Evolutionary conservation across 345 rosid genomes (phyloP).

Genomic region (Camelina laxa): DNA sequence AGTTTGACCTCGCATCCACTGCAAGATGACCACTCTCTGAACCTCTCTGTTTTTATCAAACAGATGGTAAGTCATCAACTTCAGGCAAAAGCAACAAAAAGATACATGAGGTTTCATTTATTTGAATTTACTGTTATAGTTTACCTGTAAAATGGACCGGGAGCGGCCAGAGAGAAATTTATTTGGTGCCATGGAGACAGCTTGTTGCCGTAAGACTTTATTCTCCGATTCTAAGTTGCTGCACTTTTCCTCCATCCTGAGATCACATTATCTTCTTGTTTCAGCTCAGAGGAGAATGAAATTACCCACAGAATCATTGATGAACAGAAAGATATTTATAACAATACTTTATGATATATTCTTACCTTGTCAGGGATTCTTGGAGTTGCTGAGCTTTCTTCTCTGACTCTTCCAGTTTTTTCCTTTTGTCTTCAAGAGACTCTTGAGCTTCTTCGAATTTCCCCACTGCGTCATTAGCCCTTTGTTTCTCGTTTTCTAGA

Average conservation of each 20-base stretch:
- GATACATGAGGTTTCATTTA: not conserved
- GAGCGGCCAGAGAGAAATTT: slow-evolving; percentile 93
- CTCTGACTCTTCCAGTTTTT: slow-evolving; percentile 75
- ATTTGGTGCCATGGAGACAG: slow-evolving; percentile 92
- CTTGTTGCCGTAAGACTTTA: slow-evolving; percentile 91
- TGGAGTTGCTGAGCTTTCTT: slow-evolving; percentile 74
- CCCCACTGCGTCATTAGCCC: slow-evolving; percentile 63
- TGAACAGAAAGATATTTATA: slow-evolving; percentile 10
- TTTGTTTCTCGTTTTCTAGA: slow-evolving; percentile 67
- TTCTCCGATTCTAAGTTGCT: slow-evolving; percentile 85
- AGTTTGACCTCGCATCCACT: slow-evolving; percentile 54
- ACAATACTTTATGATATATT: not conserved
- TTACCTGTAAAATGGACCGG: slow-evolving; percentile 86
- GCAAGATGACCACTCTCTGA: slow-evolving; percentile 74
- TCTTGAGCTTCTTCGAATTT: slow-evolving; percentile 62
- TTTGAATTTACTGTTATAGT: not conserved
- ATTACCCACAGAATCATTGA: slow-evolving; percentile 14
- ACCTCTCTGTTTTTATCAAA: slow-evolving; percentile 61
- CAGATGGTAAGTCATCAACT: slow-evolving; percentile 28
- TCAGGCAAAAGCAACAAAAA: not conserved
- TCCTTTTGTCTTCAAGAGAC: slow-evolving; percentile 56
- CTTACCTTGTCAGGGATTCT: slow-evolving; percentile 74
- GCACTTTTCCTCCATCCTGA: slow-evolving; percentile 87
- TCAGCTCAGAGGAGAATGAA: slow-evolving; percentile 25
- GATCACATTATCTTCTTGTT: slow-evolving; percentile 32